Evolutionary conservation across 225 moss, liverwort and hornwort species (phyloP).

Genomic region (Polytrichum commune): DNA sequence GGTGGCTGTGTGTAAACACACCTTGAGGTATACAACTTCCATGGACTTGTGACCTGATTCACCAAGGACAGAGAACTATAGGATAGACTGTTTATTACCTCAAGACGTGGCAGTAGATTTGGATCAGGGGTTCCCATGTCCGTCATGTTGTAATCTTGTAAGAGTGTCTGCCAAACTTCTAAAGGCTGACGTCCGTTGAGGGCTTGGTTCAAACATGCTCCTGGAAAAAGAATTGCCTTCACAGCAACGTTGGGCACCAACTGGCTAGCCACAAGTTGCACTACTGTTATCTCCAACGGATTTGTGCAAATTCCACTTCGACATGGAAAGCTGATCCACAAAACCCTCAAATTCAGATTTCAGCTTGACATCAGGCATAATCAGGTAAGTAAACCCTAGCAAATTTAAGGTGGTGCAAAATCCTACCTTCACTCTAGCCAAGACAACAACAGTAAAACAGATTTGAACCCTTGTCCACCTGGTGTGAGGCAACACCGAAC

Average conservation of each 20-base stretch:
- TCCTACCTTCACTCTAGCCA: no score
- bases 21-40: no score
- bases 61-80: no score
- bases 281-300: constrained; percentile 51
- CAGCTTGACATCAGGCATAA: background rate
- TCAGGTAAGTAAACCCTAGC: no score
- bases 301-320: constrained; percentile 46
- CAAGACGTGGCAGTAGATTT: constrained; percentile 38
- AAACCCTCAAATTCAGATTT: background rate
- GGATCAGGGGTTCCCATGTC: constrained; percentile 9
- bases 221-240: constrained; percentile 52
- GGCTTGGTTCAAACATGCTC: constrained; percentile 37
- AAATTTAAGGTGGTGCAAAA: no score
- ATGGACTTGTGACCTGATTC: no score
- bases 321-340: constrained; percentile 44
- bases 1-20: no score
- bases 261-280: constrained; percentile 33
- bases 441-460: no score
- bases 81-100: constrained; percentile 23
- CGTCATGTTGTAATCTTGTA: constrained; percentile 58
- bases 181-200: constrained; percentile 28
- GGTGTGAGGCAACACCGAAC: no score
- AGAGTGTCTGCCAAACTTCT: constrained; percentile 42
- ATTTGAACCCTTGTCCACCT: no score
- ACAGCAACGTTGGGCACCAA: constrained; percentile 22